Evolutionary conservation across 257 asterid species (phyloP).

Genomic region (Schizonepeta tenuifolia): DNA sequence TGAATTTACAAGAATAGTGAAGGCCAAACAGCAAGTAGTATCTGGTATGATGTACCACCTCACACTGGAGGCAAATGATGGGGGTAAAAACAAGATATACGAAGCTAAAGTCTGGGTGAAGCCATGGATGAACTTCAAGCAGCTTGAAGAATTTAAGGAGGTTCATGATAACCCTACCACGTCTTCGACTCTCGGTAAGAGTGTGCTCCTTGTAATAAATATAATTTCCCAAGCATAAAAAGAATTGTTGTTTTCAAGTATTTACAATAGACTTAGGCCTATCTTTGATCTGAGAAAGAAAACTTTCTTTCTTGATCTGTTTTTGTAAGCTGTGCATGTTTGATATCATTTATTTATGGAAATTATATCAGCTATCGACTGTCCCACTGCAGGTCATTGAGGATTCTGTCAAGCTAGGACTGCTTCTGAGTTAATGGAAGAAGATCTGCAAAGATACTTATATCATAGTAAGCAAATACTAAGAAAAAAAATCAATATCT

Average conservation of each 20-base stretch:
- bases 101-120: conserved; percentile 66
- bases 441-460: not conserved
- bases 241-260: not conserved
- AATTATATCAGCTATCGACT: not conserved
- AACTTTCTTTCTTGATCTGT: not conserved
- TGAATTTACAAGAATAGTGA: conserved; percentile 46
- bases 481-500: not conserved
- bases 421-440: conserved; percentile 4
- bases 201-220: not conserved
- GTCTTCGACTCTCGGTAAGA: conserved; percentile 35
- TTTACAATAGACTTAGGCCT: not conserved
- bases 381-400: conserved; percentile 32
- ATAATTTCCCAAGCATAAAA: not conserved
- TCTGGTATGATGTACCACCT: conserved; percentile 55
- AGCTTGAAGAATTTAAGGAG: conserved; percentile 54
- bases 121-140: conserved; percentile 69
- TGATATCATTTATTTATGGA: not conserved
- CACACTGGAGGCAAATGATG: conserved; percentile 51
- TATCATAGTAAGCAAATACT: conserved; percentile 7
- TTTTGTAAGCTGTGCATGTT: not conserved
- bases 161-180: conserved; percentile 24
- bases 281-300: not conserved
- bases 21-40: conserved; percentile 54
- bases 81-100: conserved; percentile 46
- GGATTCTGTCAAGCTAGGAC: not conserved